phyloP scores from a whole-genome alignment of 2,329 filamentous ascomycete species.

The Epichloe amarillans region DNA sequence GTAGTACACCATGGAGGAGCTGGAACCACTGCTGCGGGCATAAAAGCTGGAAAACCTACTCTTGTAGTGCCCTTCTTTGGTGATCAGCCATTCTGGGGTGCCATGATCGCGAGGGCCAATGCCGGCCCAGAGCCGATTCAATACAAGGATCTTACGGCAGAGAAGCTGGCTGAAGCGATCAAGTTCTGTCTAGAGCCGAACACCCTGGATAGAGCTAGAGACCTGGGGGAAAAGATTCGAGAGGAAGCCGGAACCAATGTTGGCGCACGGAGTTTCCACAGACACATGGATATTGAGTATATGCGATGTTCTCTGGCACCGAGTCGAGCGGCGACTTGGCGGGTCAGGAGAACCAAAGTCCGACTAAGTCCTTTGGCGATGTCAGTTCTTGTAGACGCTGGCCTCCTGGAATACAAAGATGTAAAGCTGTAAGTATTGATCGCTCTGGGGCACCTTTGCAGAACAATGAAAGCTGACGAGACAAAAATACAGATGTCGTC shows the following conservation, averaged over 20 bases:
- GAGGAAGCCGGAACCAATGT: slow-evolving; percentile 51
- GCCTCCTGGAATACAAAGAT: slow-evolving; percentile 53
- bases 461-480: slow-evolving; percentile 4
- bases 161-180: slow-evolving; percentile 54
- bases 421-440: slow-evolving; percentile 50
- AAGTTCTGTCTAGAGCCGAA: slow-evolving; percentile 44
- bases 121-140: slow-evolving; percentile 60
- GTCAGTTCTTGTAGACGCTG: slow-evolving; percentile 50
- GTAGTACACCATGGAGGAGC: slow-evolving; percentile 84
- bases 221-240: slow-evolving; percentile 51
- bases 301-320: slow-evolving; percentile 59
- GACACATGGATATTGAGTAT: slow-evolving; percentile 52
- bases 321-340: slow-evolving; percentile 59
- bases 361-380: slow-evolving; percentile 61
- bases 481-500: slow-evolving; percentile 27
- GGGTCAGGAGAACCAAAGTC: slow-evolving; percentile 52
- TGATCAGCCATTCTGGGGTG: slow-evolving; percentile 73
- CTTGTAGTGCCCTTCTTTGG: slow-evolving; percentile 80
- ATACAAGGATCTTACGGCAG: slow-evolving; percentile 51
- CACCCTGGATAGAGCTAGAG: slow-evolving; percentile 40
- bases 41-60: slow-evolving; percentile 66
- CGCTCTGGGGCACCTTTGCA: background rate
- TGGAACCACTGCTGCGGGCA: slow-evolving; percentile 78
- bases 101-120: slow-evolving; percentile 59
- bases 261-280: slow-evolving; percentile 56